phyloP scores from a whole-genome alignment of 805 yeast genomes.

The Metschnikowia proteae region DNA sequence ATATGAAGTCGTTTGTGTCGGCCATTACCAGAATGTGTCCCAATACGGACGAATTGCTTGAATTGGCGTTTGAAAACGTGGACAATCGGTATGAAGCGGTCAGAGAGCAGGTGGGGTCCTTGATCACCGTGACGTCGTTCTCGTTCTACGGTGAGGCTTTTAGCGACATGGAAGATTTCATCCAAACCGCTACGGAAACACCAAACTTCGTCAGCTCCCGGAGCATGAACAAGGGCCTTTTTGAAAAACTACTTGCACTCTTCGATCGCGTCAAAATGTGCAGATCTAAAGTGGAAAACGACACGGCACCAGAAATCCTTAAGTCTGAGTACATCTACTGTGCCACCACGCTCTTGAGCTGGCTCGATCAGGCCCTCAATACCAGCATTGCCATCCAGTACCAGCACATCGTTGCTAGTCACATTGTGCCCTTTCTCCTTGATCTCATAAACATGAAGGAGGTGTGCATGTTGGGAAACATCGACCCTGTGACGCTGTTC shows the following conservation, averaged over 20 bases:
- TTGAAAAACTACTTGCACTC: constrained; percentile 35
- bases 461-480: constrained; percentile 65
- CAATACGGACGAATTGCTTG: constrained; percentile 40
- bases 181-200: constrained; percentile 28
- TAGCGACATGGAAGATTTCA: constrained; percentile 35
- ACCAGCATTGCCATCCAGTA: constrained; percentile 53
- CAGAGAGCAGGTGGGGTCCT: constrained; percentile 60
- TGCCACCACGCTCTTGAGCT: constrained; percentile 60
- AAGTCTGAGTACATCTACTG: constrained; percentile 60
- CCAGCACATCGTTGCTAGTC: constrained; percentile 44
- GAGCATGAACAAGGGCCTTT: constrained; percentile 23
- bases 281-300: constrained; percentile 32
- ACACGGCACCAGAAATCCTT: constrained; percentile 53
- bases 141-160: constrained; percentile 42
- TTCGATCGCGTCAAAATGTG: constrained; percentile 42
- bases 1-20: constrained; percentile 49
- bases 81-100: constrained; percentile 72
- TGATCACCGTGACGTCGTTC: constrained; percentile 47
- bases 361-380: constrained; percentile 52
- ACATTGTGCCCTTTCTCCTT: constrained; percentile 68
- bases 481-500: constrained; percentile 50
- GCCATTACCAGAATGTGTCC: constrained; percentile 55
- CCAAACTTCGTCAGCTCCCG: constrained; percentile 7
- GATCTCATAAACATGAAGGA: constrained; percentile 67
- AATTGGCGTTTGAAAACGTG: constrained; percentile 45